A percentile compares a stretch with the other conserved stretches of the same genome.
phyloP scores from a whole-genome alignment of 768 basidiomycete genomes.

The Leccinum longicurvipes region DNA sequence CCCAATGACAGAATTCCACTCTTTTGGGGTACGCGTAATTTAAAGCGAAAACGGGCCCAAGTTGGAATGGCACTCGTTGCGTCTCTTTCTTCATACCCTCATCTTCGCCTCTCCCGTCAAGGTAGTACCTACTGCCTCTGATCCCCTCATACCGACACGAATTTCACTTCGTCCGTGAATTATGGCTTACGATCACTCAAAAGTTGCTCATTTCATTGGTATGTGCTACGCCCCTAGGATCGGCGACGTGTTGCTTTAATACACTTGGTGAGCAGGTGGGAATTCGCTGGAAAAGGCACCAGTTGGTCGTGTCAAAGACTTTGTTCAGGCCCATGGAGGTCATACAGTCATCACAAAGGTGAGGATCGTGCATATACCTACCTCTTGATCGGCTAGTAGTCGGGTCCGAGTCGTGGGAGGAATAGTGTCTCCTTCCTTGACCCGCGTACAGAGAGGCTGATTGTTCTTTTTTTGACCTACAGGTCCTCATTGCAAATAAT shows the following conservation, averaged over 20 bases:
- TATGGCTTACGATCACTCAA: constrained; percentile 51
- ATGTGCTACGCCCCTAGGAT: constrained; percentile 13
- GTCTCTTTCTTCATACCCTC: constrained; percentile 19
- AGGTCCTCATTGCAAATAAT: constrained; percentile 99
- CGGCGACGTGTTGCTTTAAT: constrained; percentile 9
- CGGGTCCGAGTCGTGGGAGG: constrained; percentile 2
- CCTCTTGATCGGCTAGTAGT: constrained; percentile 7
- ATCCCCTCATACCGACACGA: constrained; percentile 8
- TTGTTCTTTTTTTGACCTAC: not conserved
- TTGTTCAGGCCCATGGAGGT: constrained; percentile 86
- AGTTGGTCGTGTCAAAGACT: constrained; percentile 78
- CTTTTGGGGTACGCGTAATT: constrained; percentile 28
- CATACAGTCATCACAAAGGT: constrained; percentile 99
- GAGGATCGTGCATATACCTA: constrained; percentile 25
- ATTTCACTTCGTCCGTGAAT: constrained; percentile 4
- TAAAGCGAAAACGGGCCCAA: constrained; percentile 19
- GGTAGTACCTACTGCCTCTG: constrained; percentile 5
- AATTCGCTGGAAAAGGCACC: constrained; percentile 87
- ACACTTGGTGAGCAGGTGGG: constrained; percentile 59
- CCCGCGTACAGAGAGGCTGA: constrained; percentile 5
- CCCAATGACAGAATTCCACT: constrained; percentile 25
- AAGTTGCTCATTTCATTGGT: constrained; percentile 66
- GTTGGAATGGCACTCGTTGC: constrained; percentile 7
- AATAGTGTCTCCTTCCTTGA: not conserved
- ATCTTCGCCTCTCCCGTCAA: constrained; percentile 10